Evolutionary conservation across 805 yeast species (phyloP), one percentile per base, ranked within the genome.

Genomic region (Metschnikowia shivogae): DNA sequence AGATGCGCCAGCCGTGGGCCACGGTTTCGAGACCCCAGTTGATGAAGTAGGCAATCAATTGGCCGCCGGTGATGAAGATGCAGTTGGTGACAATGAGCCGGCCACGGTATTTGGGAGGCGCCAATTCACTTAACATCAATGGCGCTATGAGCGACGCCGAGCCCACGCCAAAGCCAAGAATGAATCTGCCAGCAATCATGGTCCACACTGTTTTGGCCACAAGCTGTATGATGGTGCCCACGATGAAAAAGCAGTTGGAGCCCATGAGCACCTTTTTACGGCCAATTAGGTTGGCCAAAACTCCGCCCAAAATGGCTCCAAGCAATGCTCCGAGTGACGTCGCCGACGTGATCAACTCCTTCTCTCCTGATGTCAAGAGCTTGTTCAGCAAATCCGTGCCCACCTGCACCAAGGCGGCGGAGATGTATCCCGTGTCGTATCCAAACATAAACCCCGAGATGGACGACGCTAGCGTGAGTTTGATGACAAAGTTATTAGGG

Each of bases 121-220:
- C 96, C 62, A 90, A 77, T 65, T 92, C 99, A 45, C 89, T 75
- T 50, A 92, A 86, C 74, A 89, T 90, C 46, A 92, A 73, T 1
- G 99, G 99, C n/a, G 98, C 89, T 45, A 89, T 84, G 43, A 92
- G 72, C 2, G 97, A 89, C 1, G 97, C 98, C 44, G 87, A 77
- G 55, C 99, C 99, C 24, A 92, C 97, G 56, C 97, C 98, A 65
- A 87, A 86, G 13, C 99, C 99, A 84, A 93, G 86, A 39, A 92
- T 73, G 53, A 93, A 84, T 62, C 98, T 78, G 36, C 98, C 99
- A 11, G 70, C 82, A 51, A 88, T 83, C 98, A 92, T 92, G 36
- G 85, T 82, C 95, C 97, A 88, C 48, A 89, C 83, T 4, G 82
- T 72, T 44, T 80, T 78, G 7, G 97, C 81, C 27, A 84, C 86